Evolutionary conservation across 2,329 filamentous ascomycete species (phyloP), one percentile per base, ranked within the genome.

Genomic region (Pestalotiopsis sp.): DNA sequence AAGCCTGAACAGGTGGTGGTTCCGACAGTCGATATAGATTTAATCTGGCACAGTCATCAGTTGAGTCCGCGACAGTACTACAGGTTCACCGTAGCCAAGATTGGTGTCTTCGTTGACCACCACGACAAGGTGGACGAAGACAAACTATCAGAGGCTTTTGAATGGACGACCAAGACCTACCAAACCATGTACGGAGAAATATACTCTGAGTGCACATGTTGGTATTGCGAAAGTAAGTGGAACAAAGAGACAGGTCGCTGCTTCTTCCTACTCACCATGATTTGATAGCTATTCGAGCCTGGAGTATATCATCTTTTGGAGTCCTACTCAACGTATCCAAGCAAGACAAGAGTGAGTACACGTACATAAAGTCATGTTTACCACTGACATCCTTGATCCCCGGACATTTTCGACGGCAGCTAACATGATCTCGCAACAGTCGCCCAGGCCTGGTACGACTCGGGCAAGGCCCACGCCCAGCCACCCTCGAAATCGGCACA

Each of bases 391-490:
- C 4, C 7, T 23, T 11, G 2, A 6, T 1, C 57, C 2, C 12
- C 25, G 57, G 13, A n/a, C 1, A 59, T 27, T 36, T 6, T 27
- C 17, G 23, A 4, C 6, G 3, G 17, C 14, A 3, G 17, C 31
- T 40, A 4, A 63, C 60, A 52, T 23, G 27, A 52, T 25, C 9
- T 9, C 23, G 1, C n/a, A n/a, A 9, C 20, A 65, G 62, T 65
- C 7, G 27, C 62, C 23, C 62, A 65, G 27, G 62, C 38, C n/a
- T 65, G 62, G 62, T 65, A 65, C 41, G 62, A 65, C 62, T 65
- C 62, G 9, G 62, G 62, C 20, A 40, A 17, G 40, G 62, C 62
- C 4, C 27, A 65, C 23, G 62, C 62, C 3, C 38, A 65, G n/a
- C 62, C 62, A 4, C 62, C 62, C 11, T 65, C 62, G 5, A 45